Base-by-base conservation (phyloP, 257 asterid species). In the Apocynum venetum region DNA sequence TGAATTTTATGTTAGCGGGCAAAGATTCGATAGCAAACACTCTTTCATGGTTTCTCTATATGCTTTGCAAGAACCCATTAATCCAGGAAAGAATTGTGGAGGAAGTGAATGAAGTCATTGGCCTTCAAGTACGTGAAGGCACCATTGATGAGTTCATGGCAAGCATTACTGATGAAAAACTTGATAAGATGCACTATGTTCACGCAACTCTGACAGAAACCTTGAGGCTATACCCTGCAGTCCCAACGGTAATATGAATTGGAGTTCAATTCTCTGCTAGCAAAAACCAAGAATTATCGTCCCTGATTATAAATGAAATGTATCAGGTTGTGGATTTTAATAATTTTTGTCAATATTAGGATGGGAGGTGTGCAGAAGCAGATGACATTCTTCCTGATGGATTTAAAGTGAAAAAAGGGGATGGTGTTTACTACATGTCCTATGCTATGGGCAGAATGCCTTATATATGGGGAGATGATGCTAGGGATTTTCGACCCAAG, bases 341-440 rank as follows among this genome's bases (percentile, higher is more conserved):
- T 25, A 25, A 25, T 25, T 17, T 56, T 19, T 43, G 3, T 14
- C 36, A 3, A 70, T 79, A 48, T 55, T 49, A 92, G 96, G 92
- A 90, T 78, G 96, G 96, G 44, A 87, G 90, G 76, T 82, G 87
- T 73, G 94, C 96, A 51, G 96, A 89, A 60, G 80, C 81, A 61
- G 96, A 91, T 59, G 95, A 92, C 69, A 75, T 80, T 77, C 92
- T 90, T 71, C 97, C 97, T 1, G 97, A 92, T 83, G 96, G 93
- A 17, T 87, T 66, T 64, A 86, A 72, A 67, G 76, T 92, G 83
- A 88, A 77, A 65, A 89, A 88, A 79, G 97, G 97, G 3, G 94
- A 89, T 41, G 89, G 85, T 5, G 89, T 91, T 8, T 87, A 83
- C 82, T 91, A 88, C 80, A 71, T 85, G 75, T 81, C 97, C 31